Conservation (phyloP, 164 flowering plant genomes). For the Stephania yunnanensis region DNA sequence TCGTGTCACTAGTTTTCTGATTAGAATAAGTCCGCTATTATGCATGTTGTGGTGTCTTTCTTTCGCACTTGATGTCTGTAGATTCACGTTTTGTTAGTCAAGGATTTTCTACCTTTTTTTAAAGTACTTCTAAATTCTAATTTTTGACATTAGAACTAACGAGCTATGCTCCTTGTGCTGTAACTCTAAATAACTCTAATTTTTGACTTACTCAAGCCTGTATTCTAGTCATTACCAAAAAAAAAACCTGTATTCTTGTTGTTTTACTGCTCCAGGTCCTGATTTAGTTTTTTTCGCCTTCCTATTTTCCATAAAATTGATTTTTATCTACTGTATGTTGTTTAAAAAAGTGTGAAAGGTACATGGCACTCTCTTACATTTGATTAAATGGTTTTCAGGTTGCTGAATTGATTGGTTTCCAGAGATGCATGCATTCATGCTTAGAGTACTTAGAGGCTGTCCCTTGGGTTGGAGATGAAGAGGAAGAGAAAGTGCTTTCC, state of each 20-base stretch:
- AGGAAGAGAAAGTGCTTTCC: conserved; percentile 89
- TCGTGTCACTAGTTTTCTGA: no score
- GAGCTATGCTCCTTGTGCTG: not conserved
- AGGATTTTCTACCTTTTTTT: not conserved
- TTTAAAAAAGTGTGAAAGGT: not conserved
- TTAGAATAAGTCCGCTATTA: not conserved
- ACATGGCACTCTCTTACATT: not conserved
- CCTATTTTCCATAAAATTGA: not conserved
- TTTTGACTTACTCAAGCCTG: not conserved
- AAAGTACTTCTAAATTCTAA: not conserved
- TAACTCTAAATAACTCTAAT: not conserved
- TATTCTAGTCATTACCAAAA: not conserved
- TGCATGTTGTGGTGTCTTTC: not conserved
- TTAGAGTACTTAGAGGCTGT: conserved; percentile 93
- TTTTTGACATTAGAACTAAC: not conserved
- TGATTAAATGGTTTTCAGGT: conserved; percentile 41
- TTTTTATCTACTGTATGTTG: not conserved
- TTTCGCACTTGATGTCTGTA: not conserved
- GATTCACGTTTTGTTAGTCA: not conserved
- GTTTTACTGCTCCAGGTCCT: not conserved
- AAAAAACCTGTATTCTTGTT: not conserved
- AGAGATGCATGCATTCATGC: conserved; percentile 63
- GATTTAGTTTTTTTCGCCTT: not conserved
- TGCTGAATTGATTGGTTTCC: conserved; percentile 69
- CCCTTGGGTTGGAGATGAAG: conserved; percentile 92